Evolutionary conservation across 495 filamentous ascomycete species (phyloP).

Genomic region (Sporormia fimetaria): DNA sequence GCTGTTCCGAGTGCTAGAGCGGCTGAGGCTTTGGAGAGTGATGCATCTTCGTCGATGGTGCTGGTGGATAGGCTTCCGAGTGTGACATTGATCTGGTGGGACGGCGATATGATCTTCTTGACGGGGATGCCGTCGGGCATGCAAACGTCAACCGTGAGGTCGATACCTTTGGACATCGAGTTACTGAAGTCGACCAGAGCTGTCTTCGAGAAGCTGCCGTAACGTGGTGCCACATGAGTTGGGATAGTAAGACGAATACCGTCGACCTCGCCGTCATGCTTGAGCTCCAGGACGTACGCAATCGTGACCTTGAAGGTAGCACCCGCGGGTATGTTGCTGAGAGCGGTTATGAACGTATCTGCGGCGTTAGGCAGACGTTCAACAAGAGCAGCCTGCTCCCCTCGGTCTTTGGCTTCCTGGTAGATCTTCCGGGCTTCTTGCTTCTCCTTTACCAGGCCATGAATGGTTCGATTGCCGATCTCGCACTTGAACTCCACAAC

Average conservation of each 20-base stretch:
- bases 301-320: conserved; percentile 45
- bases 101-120: conserved; percentile 49
- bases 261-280: conserved; percentile 51
- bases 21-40: conserved; percentile 47
- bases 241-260: conserved; percentile 60
- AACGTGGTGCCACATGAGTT: conserved; percentile 51
- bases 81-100: conserved; percentile 52
- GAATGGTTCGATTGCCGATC: conserved; percentile 40
- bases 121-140: conserved; percentile 45
- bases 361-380: conserved; percentile 45
- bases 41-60: conserved; percentile 34
- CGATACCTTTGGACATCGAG: conserved; percentile 37
- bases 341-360: conserved; percentile 52
- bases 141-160: conserved; percentile 45
- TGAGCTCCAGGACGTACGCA: conserved; percentile 55
- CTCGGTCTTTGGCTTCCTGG: conserved; percentile 44
- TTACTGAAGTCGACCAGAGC: conserved; percentile 19
- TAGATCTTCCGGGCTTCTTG: conserved; percentile 43
- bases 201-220: conserved; percentile 39
- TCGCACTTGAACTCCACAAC: conserved; percentile 51
- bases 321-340: conserved; percentile 51
- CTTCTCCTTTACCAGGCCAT: conserved; percentile 53
- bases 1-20: conserved; percentile 40
- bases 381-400: conserved; percentile 50
- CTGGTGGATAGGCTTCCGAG: conserved; percentile 46